phyloP scores from a whole-genome alignment of 2,329 filamentous ascomycete genomes.

The Phialophora chinensis region DNA sequence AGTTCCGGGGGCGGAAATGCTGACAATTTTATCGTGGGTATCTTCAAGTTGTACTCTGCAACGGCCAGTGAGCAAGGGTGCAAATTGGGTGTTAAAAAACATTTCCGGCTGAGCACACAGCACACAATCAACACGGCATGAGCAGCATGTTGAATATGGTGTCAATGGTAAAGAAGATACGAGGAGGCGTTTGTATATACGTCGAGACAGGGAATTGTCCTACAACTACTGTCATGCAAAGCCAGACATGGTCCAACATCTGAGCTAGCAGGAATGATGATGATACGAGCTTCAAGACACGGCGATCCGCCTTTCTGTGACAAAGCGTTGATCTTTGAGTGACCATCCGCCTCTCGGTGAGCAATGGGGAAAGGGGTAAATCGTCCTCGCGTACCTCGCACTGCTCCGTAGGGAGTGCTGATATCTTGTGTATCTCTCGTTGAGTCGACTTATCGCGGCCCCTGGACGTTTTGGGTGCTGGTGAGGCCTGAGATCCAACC shows the following conservation, averaged over 20 bases:
- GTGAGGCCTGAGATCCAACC: neutral
- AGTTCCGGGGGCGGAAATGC: conserved; percentile 4
- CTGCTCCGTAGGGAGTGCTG: no score
- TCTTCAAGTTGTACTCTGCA: conserved; percentile 1
- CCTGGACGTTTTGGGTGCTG: neutral
- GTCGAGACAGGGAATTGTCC: conserved; percentile 22
- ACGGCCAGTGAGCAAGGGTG: conserved; percentile 8
- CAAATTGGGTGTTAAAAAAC: conserved; percentile 16
- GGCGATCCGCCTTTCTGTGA: neutral
- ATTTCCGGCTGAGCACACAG: conserved; percentile 10
- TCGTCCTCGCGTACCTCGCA: no score
- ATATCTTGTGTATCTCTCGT: conserved; percentile 4
- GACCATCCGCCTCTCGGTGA: neutral
- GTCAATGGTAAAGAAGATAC: conserved; percentile 12
- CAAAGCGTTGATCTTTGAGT: neutral
- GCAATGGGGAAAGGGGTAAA: neutral
- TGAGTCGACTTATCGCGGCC: conserved; percentile 3
- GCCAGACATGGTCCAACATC: conserved; percentile 8
- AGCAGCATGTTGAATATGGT: conserved; percentile 8
- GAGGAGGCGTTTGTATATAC: conserved; percentile 31
- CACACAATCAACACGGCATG: conserved; percentile 17
- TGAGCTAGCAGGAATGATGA: conserved; percentile 30
- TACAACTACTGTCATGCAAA: neutral
- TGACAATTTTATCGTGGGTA: neutral
- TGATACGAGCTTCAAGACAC: conserved; percentile 23